Base-by-base conservation (phyloP, 2,329 filamentous ascomycete species). In the Penicillium glabrum region DNA sequence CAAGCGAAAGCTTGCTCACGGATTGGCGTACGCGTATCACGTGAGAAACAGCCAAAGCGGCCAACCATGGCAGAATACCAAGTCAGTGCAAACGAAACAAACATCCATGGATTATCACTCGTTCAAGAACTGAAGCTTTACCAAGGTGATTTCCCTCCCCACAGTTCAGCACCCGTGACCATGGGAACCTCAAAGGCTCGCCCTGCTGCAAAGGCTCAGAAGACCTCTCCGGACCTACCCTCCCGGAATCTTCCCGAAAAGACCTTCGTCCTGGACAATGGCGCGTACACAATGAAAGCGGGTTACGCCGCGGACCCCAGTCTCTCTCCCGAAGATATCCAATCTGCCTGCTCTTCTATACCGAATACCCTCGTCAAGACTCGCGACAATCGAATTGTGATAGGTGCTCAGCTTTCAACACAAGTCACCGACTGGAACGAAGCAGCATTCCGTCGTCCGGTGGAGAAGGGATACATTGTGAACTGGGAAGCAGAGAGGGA, bases 401-500 rank as follows among this genome's bases (percentile, higher is more conserved):
- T 96, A 58, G 93, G 86, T 14, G 86, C 89, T 0, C 89, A 96
- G 64, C 79, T 97, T 1, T 66, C 66, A 43, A 84, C 87, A 9
- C 82, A 86, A 56, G 96, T 93, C 74, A 87, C 83, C 62, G 93
- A 99, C 70, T 96, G 91, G 78, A 91, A 92, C 62, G 93, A 97
- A 72, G 86, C 96, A 21, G 83, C 86, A 9, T 96, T 97, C 68
- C 85, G 93, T 1, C 82, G 93, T 0, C 95, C 95, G 0, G 90
- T 98, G 1, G 95, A 99, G 75, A 96, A 93, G 75, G 95, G 95
- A 8, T 98, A 90, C 70, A 82, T 98, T 49, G 93, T 98, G 59
- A 97, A 93, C 70, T 99, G 95, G 95, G 95, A 99, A 75, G 88
- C 89, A 0, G 86, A 99, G 78, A 93, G 91, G 75, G 93, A 95